Conservation (phyloP, 2,329 filamentous ascomycete species). For the Shiraia sp. region DNA sequence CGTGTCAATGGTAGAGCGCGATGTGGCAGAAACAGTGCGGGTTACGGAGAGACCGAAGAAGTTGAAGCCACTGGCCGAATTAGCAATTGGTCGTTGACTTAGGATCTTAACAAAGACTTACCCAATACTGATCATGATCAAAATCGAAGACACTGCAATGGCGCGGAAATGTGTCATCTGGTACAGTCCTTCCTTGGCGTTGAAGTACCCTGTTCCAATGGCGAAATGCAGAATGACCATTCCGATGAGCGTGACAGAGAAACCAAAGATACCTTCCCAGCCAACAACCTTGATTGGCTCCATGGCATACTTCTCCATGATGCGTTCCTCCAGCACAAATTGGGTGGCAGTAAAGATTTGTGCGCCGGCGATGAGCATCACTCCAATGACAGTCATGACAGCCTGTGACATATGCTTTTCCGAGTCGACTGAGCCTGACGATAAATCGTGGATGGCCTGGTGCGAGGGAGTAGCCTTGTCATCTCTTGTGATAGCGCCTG, state of each 20-base stretch:
- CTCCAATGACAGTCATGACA: conserved; percentile 75
- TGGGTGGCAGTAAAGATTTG: conserved; percentile 97
- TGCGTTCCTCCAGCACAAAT: conserved; percentile 94
- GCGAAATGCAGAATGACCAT: conserved; percentile 81
- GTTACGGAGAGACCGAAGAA: conserved; percentile 97
- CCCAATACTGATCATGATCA: conserved; percentile 99
- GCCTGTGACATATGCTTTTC: conserved; percentile 57
- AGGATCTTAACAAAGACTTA: conserved; percentile 52
- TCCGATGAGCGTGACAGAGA: conserved; percentile 73
- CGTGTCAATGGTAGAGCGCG: conserved; percentile 94
- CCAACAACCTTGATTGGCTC: conserved; percentile 90
- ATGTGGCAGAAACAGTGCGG: conserved; percentile 84
- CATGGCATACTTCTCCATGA: conserved; percentile 77
- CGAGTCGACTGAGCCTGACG: conserved; percentile 30
- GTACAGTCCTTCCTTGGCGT: conserved; percentile 81
- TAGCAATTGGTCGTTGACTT: conserved; percentile 5
- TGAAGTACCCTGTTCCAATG: conserved; percentile 86
- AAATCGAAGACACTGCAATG: conserved; percentile 75
- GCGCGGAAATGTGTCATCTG: conserved; percentile 74
- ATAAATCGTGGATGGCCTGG: conserved; percentile 23
- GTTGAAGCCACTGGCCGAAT: conserved; percentile 78
- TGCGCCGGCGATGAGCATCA: conserved; percentile 87
- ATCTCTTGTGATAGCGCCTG: conserved; percentile 79
- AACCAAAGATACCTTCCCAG: conserved; percentile 95
- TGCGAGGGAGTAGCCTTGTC: conserved; percentile 53